phyloP scores from a whole-genome alignment of 139 green algal genomes.

The Dunaliella sp. region DNA sequence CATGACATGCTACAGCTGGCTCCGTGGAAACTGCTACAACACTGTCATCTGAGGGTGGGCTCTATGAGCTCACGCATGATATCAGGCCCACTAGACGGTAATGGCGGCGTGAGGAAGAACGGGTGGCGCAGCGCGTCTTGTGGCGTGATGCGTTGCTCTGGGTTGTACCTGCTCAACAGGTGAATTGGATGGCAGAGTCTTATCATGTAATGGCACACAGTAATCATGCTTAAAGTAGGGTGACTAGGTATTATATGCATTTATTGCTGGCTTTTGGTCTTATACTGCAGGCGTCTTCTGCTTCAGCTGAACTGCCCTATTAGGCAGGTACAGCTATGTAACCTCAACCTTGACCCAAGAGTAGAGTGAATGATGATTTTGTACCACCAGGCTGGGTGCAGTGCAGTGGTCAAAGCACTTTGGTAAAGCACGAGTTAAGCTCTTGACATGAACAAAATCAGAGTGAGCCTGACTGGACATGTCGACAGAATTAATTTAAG shows the following conservation, averaged over 20 bases:
- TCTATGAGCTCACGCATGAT: neutral
- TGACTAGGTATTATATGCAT: neutral
- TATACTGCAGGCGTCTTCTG: neutral
- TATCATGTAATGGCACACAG: neutral
- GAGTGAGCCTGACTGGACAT: no score
- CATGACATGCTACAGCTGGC: neutral
- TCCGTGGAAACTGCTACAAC: no score
- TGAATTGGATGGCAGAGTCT: neutral
- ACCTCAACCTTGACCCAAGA: no score
- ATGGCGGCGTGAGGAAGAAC: conserved; percentile 10
- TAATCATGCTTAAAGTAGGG: neutral
- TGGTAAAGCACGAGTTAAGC: no score
- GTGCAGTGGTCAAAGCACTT: no score
- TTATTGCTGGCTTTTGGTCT: neutral
- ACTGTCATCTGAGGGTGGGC: no score
- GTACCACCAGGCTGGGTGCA: no score
- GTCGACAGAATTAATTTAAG: no score
- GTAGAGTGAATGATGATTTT: no score
- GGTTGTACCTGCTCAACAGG: conserved; percentile 22
- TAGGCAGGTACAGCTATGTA: no score
- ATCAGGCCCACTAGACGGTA: neutral
- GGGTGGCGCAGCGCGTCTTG: neutral
- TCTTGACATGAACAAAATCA: no score
- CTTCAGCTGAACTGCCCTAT: neutral
- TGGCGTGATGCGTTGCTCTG: conserved; percentile 15